phyloP scores from a whole-genome alignment of 2,329 filamentous ascomycete genomes.

The Orbilia brochopaga region DNA sequence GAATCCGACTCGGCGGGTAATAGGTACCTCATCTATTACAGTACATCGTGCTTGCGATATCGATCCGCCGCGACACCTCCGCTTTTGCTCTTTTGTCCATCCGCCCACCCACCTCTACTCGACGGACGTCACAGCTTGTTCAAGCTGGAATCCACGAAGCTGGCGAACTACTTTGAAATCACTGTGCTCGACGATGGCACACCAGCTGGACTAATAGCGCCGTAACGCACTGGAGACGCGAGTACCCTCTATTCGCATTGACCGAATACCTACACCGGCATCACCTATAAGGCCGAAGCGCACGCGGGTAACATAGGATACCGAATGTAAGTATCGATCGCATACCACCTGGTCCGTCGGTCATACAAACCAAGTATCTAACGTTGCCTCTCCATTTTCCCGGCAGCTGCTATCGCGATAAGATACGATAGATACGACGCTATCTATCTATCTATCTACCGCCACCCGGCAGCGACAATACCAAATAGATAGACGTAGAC shows the following conservation, averaged over 20 bases:
- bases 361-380: no score
- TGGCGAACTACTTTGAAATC: constrained; percentile 49
- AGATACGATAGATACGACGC: background rate
- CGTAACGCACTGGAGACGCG: constrained; percentile 16
- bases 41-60: background rate
- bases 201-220: constrained; percentile 26
- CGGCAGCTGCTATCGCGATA: no score
- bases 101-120: constrained; percentile 3
- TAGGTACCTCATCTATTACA: no score
- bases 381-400: no score
- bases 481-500: background rate
- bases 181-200: constrained; percentile 50
- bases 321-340: constrained; percentile 1
- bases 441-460: no score
- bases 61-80: constrained; percentile 6
- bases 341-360: background rate
- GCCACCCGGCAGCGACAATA: background rate
- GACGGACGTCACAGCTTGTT: constrained; percentile 34
- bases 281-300: no score
- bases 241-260: constrained; percentile 6
- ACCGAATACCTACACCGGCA: background rate
- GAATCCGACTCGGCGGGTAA: no score
- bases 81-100: constrained; percentile 9
- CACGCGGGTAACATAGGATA: no score
- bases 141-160: constrained; percentile 50